Percentiles rank a stretch among this genome's conserved stretches.
Evolutionary conservation across 2,329 filamentous ascomycete genomes (phyloP).

Genomic region (Dryadomyces sulphureus): DNA sequence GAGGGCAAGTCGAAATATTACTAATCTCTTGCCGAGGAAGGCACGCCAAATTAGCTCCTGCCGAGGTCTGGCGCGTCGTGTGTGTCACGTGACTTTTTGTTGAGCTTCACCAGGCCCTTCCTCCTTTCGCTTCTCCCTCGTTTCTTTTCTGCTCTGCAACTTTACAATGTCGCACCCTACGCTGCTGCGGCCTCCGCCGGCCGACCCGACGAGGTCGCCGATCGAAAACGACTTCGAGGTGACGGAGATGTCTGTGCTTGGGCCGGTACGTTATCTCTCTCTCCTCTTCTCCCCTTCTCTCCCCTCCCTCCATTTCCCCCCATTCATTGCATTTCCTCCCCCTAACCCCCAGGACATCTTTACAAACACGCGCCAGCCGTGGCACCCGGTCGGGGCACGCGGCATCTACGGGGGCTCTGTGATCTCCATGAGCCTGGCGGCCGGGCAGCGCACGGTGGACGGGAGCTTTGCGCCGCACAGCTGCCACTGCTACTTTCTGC

Average conservation of each 20-base stretch:
- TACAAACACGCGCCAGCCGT: conserved; percentile 82
- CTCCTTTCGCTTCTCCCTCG: neutral
- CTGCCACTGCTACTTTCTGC: conserved; percentile 98
- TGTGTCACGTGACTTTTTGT: too few relatives aligned
- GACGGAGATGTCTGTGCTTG: conserved; percentile 61
- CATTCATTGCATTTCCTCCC: too few relatives aligned
- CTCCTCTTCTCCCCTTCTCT: conserved; percentile 1
- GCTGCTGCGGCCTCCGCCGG: conserved; percentile 59
- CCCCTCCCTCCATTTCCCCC: neutral
- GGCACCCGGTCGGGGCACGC: conserved; percentile 82
- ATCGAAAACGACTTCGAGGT: conserved; percentile 88
- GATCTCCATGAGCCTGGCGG: conserved; percentile 80
- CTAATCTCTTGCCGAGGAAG: too few relatives aligned
- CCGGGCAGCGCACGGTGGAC: conserved; percentile 78
- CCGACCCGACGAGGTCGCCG: conserved; percentile 55
- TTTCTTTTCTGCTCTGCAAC: neutral
- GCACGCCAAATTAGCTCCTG: too few relatives aligned
- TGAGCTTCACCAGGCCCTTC: too few relatives aligned
- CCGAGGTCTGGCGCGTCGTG: too few relatives aligned
- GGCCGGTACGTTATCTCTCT: conserved; percentile 41
- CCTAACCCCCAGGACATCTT: conserved; percentile 49
- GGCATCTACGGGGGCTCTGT: conserved; percentile 90
- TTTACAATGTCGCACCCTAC: conserved; percentile 23
- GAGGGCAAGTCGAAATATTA: too few relatives aligned
- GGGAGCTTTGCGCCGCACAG: conserved; percentile 72